Base-by-base conservation (phyloP, 495 filamentous ascomycete species). In the Penicillium samsonianum region DNA sequence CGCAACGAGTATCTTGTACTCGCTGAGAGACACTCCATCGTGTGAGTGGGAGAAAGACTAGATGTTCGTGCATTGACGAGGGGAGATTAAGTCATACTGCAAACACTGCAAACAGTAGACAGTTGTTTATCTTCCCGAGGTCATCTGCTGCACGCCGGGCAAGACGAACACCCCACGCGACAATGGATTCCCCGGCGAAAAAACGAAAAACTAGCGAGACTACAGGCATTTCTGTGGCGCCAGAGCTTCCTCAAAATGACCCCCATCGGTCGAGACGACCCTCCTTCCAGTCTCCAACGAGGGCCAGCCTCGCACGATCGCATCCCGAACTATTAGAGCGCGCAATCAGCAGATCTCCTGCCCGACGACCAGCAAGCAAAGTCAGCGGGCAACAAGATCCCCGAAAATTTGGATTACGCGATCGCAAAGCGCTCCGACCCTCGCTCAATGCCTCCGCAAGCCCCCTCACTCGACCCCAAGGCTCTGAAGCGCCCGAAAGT, bases 221-320 rank as follows among this genome's bases (percentile, higher is more conserved):
- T 20, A 71, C 72, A n/a, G 72, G 70, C 1, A 53, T 61, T 23
- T 14, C 63, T 30, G 59, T 67, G 17, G 42, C 22, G 4, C 43
- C 43, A 37, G 31, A 47, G 25, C 25, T 53, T 44, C 52, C 73
- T 58, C 69, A 66, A 57, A 55, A 61, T 52, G 58, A 63, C 37
- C 44, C 57, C 45, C 67, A 58, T 40, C 65, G 73, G 41, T 60
- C 62, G 11, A 50, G 59, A 30, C 80, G 80, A 5, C 79, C 81
- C 0, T 88, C 86, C 0, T 89, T 84, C 64, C 81, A 82, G 42
- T 87, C 86, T 4, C 87, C 87, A 4, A 89, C 85, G 0, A 82
- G 79, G 60, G 79, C 85, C 5, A 88, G 82, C 61, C 66, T 89
- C 17, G 81, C 85, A 59, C 81, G 82, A 64, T 81, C 83, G 58